phyloP scores from a whole-genome alignment of 306 rosid genomes.

The Crotalaria pallida region DNA sequence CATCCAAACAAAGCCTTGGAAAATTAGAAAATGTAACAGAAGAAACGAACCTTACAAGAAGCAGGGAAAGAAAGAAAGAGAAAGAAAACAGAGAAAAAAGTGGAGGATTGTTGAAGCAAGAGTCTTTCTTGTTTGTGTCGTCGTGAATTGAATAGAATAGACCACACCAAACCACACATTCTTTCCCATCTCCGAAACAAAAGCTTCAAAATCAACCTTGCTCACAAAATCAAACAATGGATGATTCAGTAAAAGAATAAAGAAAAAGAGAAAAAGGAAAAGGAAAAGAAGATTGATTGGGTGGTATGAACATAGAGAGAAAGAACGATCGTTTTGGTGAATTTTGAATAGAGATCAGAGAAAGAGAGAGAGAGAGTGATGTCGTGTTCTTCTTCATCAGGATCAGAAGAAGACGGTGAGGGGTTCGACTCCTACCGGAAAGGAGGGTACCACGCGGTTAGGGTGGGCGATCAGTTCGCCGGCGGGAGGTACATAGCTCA shows the following conservation, averaged over 20 bases:
- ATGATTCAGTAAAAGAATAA: not conserved
- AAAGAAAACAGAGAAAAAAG: slow-evolving; percentile 50
- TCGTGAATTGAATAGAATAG: slow-evolving; percentile 24
- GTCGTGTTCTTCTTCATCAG: slow-evolving; percentile 91
- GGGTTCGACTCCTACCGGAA: slow-evolving; percentile 86
- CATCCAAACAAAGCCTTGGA: too few species aligned
- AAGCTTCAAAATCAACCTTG: slow-evolving; percentile 30
- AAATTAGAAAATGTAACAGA: too few species aligned
- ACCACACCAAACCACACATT: slow-evolving; percentile 31
- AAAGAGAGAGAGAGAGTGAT: slow-evolving; percentile 27
- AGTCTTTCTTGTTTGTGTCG: not conserved
- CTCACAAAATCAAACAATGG: slow-evolving; percentile 14
- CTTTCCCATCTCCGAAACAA: slow-evolving; percentile 26
- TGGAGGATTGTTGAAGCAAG: slow-evolving; percentile 35
- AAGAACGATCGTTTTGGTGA: not conserved
- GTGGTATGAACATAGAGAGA: not conserved
- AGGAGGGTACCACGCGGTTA: slow-evolving; percentile 94
- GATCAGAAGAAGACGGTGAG: slow-evolving; percentile 90
- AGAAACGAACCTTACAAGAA: too few species aligned
- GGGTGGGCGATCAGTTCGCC: slow-evolving; percentile 84
- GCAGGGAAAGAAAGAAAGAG: not conserved
- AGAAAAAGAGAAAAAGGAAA: not conserved
- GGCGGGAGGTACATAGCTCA: slow-evolving; percentile 89
- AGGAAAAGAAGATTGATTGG: not conserved
- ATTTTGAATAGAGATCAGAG: slow-evolving; percentile 22